phyloP scores from a whole-genome alignment of 1,139 yeast genomes.

The Pichia sp. region DNA sequence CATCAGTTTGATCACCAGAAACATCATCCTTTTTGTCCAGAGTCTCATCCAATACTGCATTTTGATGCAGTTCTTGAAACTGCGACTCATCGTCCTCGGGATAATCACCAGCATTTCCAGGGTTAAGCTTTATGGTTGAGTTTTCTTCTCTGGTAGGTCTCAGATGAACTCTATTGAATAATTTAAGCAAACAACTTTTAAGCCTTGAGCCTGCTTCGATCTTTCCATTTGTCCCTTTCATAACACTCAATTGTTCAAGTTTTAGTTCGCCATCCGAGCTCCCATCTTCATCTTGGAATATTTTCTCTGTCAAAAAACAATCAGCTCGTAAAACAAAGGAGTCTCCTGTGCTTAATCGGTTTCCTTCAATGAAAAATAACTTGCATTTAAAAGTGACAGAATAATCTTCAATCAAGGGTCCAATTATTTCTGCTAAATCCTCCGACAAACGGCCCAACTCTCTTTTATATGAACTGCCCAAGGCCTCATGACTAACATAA shows the following conservation, averaged over 20 bases:
- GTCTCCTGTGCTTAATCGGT: constrained; percentile 61
- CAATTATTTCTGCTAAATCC: constrained; percentile 57
- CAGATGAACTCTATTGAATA: constrained; percentile 6
- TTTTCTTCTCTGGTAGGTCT: constrained; percentile 1
- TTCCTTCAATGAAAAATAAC: constrained; percentile 46
- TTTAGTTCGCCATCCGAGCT: constrained; percentile 4
- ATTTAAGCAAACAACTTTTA: constrained; percentile 8
- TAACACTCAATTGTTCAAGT: constrained; percentile 5
- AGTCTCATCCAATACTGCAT: constrained; percentile 2
- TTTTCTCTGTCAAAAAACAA: constrained; percentile 36
- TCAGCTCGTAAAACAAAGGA: constrained; percentile 22
- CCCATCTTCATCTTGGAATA: constrained; percentile 31
- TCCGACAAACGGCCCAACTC: constrained; percentile 79
- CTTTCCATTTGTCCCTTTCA: constrained; percentile 5
- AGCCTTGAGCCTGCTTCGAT: constrained; percentile 11
- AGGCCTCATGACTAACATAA: constrained; percentile 17
- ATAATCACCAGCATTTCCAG: not conserved
- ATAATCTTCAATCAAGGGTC: constrained; percentile 54
- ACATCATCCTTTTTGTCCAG: constrained; percentile 4
- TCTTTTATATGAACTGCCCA: constrained; percentile 20
- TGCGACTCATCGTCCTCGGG: constrained; percentile 1
- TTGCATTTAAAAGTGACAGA: constrained; percentile 50
- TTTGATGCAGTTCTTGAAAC: not conserved
- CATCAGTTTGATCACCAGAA: not conserved
- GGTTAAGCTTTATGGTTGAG: no score